Evolutionary conservation across 75 land plant genomes (phyloP).

Genomic region (Chamaecyparis obtusa): DNA sequence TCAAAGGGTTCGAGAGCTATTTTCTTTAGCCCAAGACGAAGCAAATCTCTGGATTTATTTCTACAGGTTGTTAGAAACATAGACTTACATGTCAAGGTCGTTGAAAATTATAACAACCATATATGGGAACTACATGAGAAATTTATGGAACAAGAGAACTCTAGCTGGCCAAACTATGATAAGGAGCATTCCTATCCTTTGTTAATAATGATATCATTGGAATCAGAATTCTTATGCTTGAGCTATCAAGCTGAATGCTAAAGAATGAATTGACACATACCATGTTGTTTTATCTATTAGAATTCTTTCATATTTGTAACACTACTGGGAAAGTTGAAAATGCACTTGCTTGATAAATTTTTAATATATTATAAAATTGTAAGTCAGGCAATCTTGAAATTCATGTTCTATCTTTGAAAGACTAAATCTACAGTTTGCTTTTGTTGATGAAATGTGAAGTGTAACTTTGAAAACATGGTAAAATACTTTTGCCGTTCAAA

Average conservation of each 20-base stretch:
- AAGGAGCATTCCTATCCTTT: constrained; percentile 82
- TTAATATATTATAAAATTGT: no score
- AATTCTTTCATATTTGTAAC: neutral
- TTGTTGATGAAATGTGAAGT: neutral
- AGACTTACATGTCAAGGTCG: constrained; percentile 37
- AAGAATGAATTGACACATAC: neutral
- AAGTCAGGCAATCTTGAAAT: neutral
- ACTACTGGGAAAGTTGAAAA: neutral
- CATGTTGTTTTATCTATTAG: neutral
- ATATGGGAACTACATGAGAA: constrained; percentile 61
- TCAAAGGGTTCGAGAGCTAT: constrained; percentile 62
- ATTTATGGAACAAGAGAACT: constrained; percentile 37
- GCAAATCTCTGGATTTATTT: constrained; percentile 61
- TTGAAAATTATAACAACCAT: constrained; percentile 62
- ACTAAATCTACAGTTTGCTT: neutral
- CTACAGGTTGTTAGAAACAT: constrained; percentile 36
- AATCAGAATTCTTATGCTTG: neutral
- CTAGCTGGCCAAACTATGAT: constrained; percentile 77
- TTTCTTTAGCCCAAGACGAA: constrained; percentile 78
- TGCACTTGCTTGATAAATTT: neutral
- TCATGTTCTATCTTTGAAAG: neutral
- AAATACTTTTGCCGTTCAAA: neutral
- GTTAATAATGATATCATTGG: constrained; percentile 36
- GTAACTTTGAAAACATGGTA: neutral
- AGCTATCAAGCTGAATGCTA: neutral